phyloP scores from a whole-genome alignment of 805 yeast genomes.

The Torulaspora maleeae region DNA sequence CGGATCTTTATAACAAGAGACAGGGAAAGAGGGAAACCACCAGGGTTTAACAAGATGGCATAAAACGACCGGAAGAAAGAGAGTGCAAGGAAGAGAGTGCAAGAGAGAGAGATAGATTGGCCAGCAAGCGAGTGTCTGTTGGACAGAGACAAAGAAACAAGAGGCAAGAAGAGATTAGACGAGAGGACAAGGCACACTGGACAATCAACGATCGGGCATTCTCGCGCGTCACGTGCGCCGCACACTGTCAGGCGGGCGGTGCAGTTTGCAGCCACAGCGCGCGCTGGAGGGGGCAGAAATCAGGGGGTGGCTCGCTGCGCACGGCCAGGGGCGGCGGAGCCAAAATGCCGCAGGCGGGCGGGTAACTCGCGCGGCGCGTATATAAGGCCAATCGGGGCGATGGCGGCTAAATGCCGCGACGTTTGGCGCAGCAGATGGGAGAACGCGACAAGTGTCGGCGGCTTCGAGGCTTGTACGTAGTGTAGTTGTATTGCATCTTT shows the following conservation, averaged over 20 bases:
- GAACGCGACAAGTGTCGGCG: too few species aligned
- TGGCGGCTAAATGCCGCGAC: too few species aligned
- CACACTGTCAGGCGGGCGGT: neutral
- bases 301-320: neutral
- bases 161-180: neutral
- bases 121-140: neutral
- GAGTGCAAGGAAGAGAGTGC: neutral
- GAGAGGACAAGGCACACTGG: neutral
- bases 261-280: slow-evolving; percentile 1
- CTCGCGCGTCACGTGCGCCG: neutral
- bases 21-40: neutral
- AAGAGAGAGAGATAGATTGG: neutral
- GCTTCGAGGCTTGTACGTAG: too few species aligned
- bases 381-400: too few species aligned
- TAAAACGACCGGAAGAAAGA: neutral
- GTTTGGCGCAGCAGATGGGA: too few species aligned
- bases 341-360: neutral
- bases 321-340: neutral
- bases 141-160: neutral
- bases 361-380: neutral
- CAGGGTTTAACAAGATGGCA: neutral
- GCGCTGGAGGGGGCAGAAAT: neutral
- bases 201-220: neutral
- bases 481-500: too few species aligned
- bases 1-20: neutral